Percentiles rank a stretch among this genome's conserved stretches.
phyloP scores from a whole-genome alignment of 2,329 filamentous ascomycete genomes.

The Alternaria ethzedia region DNA sequence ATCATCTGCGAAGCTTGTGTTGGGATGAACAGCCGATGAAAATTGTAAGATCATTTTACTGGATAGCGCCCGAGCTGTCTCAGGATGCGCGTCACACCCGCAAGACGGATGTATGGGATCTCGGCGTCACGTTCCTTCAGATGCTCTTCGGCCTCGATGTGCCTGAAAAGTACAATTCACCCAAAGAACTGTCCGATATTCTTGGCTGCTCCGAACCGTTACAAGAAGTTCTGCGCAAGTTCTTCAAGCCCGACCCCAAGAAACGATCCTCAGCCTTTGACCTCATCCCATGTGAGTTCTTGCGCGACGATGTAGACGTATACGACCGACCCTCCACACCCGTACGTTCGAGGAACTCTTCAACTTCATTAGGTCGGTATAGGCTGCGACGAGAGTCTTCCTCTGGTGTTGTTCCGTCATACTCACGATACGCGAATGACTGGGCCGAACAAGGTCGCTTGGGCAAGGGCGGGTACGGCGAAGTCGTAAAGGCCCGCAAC shows the following conservation, averaged over 20 bases:
- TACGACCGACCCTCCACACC: slow-evolving; percentile 44
- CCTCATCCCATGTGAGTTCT: slow-evolving; percentile 64
- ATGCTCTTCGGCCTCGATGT: slow-evolving; percentile 90
- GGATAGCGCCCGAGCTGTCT: slow-evolving; percentile 80
- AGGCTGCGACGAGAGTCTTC: slow-evolving; percentile 47
- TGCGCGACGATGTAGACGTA: slow-evolving; percentile 58
- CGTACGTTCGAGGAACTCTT: slow-evolving; percentile 45
- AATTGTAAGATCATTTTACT: slow-evolving; percentile 77
- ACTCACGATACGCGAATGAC: slow-evolving; percentile 84
- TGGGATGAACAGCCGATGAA: slow-evolving; percentile 59
- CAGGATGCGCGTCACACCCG: slow-evolving; percentile 63
- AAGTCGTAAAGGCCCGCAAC: slow-evolving; percentile 93
- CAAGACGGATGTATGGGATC: slow-evolving; percentile 94
- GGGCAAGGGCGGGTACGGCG: slow-evolving; percentile 93
- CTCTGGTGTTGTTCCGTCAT: slow-evolving; percentile 42
- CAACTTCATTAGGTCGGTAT: slow-evolving; percentile 43
- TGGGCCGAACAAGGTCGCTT: slow-evolving; percentile 89
- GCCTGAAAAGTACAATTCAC: slow-evolving; percentile 78
- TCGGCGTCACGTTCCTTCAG: slow-evolving; percentile 88
- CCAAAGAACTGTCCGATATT: slow-evolving; percentile 73
- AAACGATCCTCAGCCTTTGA: slow-evolving; percentile 85
- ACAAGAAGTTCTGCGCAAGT: slow-evolving; percentile 78
- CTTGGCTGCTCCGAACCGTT: slow-evolving; percentile 76
- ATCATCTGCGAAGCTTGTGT: slow-evolving; percentile 64
- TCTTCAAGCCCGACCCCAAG: slow-evolving; percentile 85